Evolutionary conservation across 108 stramenopile species (phyloP).

Genomic region (Mayamaea pseudoterrestris): DNA sequence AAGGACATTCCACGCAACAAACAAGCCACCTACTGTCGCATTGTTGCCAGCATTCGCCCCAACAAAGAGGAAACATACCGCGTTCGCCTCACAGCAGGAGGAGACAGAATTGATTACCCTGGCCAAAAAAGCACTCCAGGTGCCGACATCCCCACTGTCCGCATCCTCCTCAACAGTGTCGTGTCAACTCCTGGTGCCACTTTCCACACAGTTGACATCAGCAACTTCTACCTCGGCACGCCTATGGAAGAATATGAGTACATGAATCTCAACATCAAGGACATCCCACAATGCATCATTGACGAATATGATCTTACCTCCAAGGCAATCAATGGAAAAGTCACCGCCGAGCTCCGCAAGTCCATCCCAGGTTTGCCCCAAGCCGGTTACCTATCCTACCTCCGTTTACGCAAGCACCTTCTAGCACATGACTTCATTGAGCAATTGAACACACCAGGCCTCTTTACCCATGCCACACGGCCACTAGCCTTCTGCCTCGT

Average conservation of each 20-base stretch:
- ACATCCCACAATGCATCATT: constrained; percentile 29
- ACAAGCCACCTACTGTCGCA: constrained; percentile 9
- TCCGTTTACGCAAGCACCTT: constrained; percentile 4
- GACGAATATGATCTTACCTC: constrained; percentile 18
- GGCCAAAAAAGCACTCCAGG: constrained; percentile 12
- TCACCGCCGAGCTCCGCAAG: constrained; percentile 6
- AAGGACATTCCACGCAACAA: background rate
- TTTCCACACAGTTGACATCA: constrained; percentile 17
- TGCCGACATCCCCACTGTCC: constrained; percentile 19
- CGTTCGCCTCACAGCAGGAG: constrained; percentile 18
- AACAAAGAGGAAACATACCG: constrained; percentile 17
- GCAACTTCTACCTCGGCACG: constrained; percentile 29
- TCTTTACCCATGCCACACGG: constrained; percentile 22
- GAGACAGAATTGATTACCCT: constrained; percentile 19
- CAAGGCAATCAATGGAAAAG: background rate
- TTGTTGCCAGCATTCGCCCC: constrained; percentile 17
- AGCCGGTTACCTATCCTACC: constrained; percentile 4
- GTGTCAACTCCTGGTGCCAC: constrained; percentile 7
- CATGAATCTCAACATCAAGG: constrained; percentile 19
- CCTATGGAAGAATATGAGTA: constrained; percentile 20
- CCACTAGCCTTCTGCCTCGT: constrained; percentile 28
- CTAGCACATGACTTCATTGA: constrained; percentile 4
- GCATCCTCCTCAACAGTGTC: constrained; percentile 17
- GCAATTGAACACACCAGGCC: constrained; percentile 18
- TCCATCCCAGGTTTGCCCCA: constrained; percentile 31